Evolutionary conservation across 139 green algal genomes (phyloP).

Genomic region (Astrephomene gubernaculifera): DNA sequence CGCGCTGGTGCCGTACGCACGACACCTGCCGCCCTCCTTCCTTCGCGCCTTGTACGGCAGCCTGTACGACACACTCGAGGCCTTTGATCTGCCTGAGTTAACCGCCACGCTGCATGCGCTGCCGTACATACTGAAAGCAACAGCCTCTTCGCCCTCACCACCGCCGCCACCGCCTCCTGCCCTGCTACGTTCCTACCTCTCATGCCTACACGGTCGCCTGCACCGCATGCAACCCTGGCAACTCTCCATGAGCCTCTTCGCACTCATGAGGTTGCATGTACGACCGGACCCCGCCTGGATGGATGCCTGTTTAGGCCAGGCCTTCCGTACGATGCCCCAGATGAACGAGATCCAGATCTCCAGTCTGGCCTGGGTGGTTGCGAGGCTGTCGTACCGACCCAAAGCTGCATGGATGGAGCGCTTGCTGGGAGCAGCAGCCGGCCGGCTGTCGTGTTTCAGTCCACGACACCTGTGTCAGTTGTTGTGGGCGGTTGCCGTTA

Average conservation of each 20-base stretch:
- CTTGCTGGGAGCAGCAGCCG: background rate
- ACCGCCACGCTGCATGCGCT: constrained; percentile 25
- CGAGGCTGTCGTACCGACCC: constrained; percentile 8
- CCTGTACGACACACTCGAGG: background rate
- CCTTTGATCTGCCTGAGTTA: background rate
- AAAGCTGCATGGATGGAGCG: background rate
- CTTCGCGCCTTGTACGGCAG: constrained; percentile 15
- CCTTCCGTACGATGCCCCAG: background rate
- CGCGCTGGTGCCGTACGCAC: constrained; percentile 16
- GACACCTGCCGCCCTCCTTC: background rate
- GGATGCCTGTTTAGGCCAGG: background rate
- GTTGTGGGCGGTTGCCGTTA: constrained; percentile 20
- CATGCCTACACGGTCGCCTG: constrained; percentile 30
- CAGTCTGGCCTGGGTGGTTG: background rate
- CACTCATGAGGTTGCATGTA: background rate
- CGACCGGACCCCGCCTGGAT: constrained; percentile 25
- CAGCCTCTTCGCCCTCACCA: too few species aligned
- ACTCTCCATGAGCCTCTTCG: constrained; percentile 26
- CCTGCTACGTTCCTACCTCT: constrained; percentile 7
- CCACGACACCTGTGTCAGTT: constrained; percentile 12
- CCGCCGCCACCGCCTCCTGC: constrained; percentile 1
- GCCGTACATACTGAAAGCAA: background rate
- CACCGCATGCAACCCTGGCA: constrained; percentile 22
- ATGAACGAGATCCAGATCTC: constrained; percentile 33
- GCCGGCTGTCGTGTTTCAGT: constrained; percentile 22